Conservation (phyloP, 2,329 filamentous ascomycete species). For the Penicillium sp. region DNA sequence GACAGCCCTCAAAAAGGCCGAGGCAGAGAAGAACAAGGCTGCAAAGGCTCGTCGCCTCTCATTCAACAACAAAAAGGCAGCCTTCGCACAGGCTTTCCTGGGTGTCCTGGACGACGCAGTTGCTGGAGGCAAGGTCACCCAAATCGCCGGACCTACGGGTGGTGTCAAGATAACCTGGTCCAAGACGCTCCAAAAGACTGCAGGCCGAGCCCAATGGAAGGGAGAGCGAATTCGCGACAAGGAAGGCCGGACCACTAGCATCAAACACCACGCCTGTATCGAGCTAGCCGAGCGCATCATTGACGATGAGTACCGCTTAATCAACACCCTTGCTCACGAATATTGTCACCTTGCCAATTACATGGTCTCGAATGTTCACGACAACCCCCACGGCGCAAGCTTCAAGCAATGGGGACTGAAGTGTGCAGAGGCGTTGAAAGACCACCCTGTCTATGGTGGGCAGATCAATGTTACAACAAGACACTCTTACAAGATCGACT, state of each 20-base stretch:
- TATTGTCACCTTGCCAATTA: constrained; percentile 95
- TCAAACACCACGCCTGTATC: constrained; percentile 71
- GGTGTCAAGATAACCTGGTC: constrained; percentile 66
- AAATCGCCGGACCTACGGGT: constrained; percentile 56
- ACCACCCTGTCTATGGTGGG: constrained; percentile 60
- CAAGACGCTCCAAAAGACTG: constrained; percentile 65
- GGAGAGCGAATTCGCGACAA: constrained; percentile 55
- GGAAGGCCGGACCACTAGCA: constrained; percentile 30
- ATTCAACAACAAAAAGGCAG: constrained; percentile 59
- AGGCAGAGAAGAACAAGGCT: constrained; percentile 42
- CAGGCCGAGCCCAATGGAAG: constrained; percentile 71
- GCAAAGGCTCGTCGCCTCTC: constrained; percentile 48
- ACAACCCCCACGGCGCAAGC: constrained; percentile 78
- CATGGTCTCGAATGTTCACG: constrained; percentile 76
- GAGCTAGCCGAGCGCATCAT: constrained; percentile 91
- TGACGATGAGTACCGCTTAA: constrained; percentile 72
- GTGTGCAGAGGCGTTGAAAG: constrained; percentile 41
- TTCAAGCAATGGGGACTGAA: constrained; percentile 73
- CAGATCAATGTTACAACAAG: constrained; percentile 81
- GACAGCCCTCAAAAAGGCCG: constrained; percentile 44
- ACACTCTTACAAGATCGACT: constrained; percentile 87
- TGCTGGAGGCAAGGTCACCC: constrained; percentile 52
- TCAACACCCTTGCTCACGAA: constrained; percentile 94
- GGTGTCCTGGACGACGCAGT: constrained; percentile 59
- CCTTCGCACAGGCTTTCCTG: constrained; percentile 60